Evolutionary conservation across 768 basidiomycete species (phyloP), one percentile per base, ranked within the genome.

Genomic region (Leucosporidium scottii): DNA sequence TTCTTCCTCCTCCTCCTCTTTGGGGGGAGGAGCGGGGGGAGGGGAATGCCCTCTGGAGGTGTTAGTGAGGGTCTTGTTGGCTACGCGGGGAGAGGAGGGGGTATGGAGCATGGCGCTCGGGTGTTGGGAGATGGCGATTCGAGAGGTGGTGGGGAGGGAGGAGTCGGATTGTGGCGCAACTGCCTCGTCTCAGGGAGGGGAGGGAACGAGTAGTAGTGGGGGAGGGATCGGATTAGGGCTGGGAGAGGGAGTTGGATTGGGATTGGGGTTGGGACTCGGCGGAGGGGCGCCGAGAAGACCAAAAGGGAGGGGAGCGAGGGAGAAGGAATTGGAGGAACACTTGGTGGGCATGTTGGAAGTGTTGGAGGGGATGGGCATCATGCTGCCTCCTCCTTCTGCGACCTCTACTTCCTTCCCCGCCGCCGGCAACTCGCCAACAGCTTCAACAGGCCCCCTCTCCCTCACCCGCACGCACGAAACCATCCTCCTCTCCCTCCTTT

Each of bases 121-220:
- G 1, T 28, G 28, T 30, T 58, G 57, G 57, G 57, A 58, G 36
- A 58, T 23, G 30, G 31, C 36, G 23, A 9, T 58, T 10, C 21
- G 57, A 18, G 57, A 58, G 36, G 18, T 58, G 8, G 57, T 58
- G 8, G 57, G 57, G 23, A 30, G 57, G 34, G 57, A 58, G 36
- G 39, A 44, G n/a, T n/a, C n/a, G n/a, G 39, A 44, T 6, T 13
- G 39, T 12, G 34, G 34, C 34, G 34, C 34, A 34, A n/a, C n/a
- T n/a, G n/a, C n/a, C n/a, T n/a, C n/a, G n/a, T n/a, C n/a, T n/a
- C n/a, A n/a, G 34, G 39, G 39, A 44, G 39, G 39, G 21, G 31
- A 21, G 10, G 13, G 20, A 31, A 8, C 21, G 31, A 20, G 21
- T 34, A 9, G 23, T 21, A 21, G 23, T 36, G 7, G 34, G n/a